Evolutionary conservation across 1,139 yeast genomes (phyloP), one percentile per base, ranked within the genome.

Genomic region (Sugiyamaella pinicola): DNA sequence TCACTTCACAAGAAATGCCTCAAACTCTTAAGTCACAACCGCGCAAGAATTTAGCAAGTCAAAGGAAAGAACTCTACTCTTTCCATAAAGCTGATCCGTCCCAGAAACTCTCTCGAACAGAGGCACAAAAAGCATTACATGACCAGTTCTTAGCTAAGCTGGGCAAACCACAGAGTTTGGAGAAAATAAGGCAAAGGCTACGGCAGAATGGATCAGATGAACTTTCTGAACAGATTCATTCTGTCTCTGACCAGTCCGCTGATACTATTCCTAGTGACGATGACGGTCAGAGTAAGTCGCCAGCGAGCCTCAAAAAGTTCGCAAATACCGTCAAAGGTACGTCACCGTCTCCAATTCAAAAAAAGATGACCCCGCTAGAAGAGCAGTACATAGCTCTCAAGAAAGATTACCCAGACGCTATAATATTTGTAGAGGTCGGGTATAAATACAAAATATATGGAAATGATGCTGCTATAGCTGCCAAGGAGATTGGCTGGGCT

Each of bases 381-480:
- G 78, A 78, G 55, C 98, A 91, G 66, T 83, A 84, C 54, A 71
- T 83, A 21, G 83, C 81, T 3, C 71, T 93, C 49, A 89, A 89
- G 62, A 63, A 69, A 3, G 66, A 70, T 1, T 74, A 91, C 64
- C 66, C 69, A 47, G 96, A 88, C 58, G 86, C 87, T 45, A 62
- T 93, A 1, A 73, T 93, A 6, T 83, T 93, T 0, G 77, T 93
- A 21, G 95, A 93, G 65, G 95, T 87, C 7, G 99, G 99, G 0
- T 93, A 93, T 70, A 89, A 89, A 68, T 93, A 83, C 71, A 87
- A 87, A 64, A 83, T 90, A 55, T 89, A 82, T 66, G 96, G 96
- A 0, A 78, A 82, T 52, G 97, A 91, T 70, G 98, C 98, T 0
- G 39, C 48, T 17, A 74, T 73, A 2, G 96, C 85, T 0, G 78